Evolutionary conservation across 257 asterid genomes (phyloP).

Genomic region (Solanum medicagineum): DNA sequence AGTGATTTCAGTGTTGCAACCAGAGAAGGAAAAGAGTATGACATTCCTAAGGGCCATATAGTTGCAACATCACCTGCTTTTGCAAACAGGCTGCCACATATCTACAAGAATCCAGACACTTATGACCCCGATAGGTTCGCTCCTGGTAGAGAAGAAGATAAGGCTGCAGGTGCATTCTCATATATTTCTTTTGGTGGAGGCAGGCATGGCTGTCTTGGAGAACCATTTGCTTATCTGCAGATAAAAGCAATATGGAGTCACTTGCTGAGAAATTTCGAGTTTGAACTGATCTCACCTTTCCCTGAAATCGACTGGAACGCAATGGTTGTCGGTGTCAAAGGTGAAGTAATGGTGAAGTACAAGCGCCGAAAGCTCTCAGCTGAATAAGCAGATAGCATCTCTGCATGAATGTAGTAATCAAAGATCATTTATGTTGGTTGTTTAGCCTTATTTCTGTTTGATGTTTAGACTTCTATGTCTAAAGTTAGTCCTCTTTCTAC

Average conservation of each 20-base stretch:
- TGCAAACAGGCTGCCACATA: constrained; percentile 34
- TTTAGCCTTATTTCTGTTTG: not conserved
- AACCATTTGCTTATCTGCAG: constrained; percentile 92
- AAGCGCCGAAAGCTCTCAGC: constrained; percentile 4
- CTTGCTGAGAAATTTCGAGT: constrained; percentile 68
- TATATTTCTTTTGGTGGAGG: constrained; percentile 95
- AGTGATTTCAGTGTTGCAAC: constrained; percentile 71
- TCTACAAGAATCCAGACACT: constrained; percentile 57
- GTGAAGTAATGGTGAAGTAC: constrained; percentile 23
- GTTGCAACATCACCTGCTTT: constrained; percentile 21
- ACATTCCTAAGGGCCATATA: constrained; percentile 31
- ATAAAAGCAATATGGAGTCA: constrained; percentile 97
- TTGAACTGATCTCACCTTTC: constrained; percentile 38
- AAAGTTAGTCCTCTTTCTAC: not conserved
- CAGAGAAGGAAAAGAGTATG: constrained; percentile 64
- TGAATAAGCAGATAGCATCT: not conserved
- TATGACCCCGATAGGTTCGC: constrained; percentile 83
- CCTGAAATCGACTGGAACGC: constrained; percentile 57
- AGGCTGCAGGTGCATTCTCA: constrained; percentile 83
- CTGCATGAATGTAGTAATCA: not conserved
- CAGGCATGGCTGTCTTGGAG: constrained; percentile 91
- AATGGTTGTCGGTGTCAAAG: constrained; percentile 51
- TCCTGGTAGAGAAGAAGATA: constrained; percentile 87
- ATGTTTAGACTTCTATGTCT: not conserved
- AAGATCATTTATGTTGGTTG: not conserved